Evolutionary conservation across 1,139 yeast species (phyloP).

Genomic region (Lizanozyma gosingica): DNA sequence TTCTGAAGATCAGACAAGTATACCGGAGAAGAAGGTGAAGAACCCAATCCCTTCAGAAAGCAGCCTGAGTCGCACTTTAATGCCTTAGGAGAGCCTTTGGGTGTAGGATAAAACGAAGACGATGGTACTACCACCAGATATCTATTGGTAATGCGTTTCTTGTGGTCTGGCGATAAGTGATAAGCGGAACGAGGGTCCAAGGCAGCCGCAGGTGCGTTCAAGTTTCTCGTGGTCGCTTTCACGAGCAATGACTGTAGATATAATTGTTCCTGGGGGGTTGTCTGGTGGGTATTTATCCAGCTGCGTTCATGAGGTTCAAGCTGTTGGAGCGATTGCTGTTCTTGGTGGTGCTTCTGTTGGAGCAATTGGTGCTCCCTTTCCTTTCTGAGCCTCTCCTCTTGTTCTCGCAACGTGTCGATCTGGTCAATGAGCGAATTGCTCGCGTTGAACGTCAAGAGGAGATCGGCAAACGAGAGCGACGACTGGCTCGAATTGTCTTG

Average conservation of each 20-base stretch:
- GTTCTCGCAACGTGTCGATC: background rate
- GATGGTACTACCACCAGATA: background rate
- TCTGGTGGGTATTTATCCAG: background rate
- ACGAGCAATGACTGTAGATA: background rate
- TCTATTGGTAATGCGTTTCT: background rate
- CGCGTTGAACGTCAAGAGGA: background rate
- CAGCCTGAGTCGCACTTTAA: background rate
- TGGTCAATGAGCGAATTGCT: background rate
- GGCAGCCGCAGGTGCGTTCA: no score
- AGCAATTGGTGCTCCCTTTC: background rate
- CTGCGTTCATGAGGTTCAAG: background rate
- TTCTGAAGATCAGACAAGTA: background rate
- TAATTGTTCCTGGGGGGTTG: background rate
- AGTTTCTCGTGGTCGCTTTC: background rate
- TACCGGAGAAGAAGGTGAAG: background rate
- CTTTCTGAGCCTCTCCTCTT: background rate
- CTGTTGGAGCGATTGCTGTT: background rate
- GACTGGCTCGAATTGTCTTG: background rate
- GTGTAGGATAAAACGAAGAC: background rate
- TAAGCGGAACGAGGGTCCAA: no score
- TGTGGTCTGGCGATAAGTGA: no score
- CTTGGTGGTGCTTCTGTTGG: background rate
- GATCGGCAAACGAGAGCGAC: background rate
- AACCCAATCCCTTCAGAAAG: background rate
- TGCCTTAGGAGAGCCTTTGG: background rate